phyloP scores from a whole-genome alignment of 1,284 basidiomycete genomes.

The Microbotryomycetes sp. region DNA sequence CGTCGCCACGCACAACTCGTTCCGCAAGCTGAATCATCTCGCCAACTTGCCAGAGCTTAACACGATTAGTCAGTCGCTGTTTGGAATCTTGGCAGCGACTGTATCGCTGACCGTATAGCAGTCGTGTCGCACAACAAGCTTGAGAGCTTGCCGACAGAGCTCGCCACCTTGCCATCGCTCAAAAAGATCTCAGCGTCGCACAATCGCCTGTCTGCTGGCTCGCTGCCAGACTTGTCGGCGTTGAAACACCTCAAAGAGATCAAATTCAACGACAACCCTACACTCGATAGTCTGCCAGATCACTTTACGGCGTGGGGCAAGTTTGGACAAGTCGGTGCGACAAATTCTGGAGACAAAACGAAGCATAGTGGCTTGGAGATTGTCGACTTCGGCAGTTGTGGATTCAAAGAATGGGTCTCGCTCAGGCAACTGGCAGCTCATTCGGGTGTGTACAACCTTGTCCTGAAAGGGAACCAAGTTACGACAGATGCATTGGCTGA shows the following conservation, averaged over 20 bases:
- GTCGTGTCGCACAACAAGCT: constrained; percentile 31
- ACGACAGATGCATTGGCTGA: constrained; percentile 15
- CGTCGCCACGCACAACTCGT: constrained; percentile 29
- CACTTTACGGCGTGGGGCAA: constrained; percentile 30
- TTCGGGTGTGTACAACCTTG: constrained; percentile 21
- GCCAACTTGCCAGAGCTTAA: constrained; percentile 23
- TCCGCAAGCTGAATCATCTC: constrained; percentile 16
- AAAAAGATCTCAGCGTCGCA: constrained; percentile 32
- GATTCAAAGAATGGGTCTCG: constrained; percentile 29
- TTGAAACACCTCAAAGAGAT: constrained; percentile 24
- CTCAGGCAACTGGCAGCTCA: constrained; percentile 23
- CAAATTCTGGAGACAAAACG: not conserved
- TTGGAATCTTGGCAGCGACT: not conserved
- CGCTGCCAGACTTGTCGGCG: constrained; percentile 23
- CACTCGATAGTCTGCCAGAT: constrained; percentile 10
- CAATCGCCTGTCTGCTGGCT: constrained; percentile 17
- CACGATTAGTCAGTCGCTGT: constrained; percentile 12
- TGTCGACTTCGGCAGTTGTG: constrained; percentile 26
- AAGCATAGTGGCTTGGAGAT: constrained; percentile 19
- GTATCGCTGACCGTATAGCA: not conserved
- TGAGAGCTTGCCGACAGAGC: constrained; percentile 18
- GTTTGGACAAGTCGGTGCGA: not conserved
- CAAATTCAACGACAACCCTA: constrained; percentile 21
- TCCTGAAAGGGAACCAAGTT: constrained; percentile 28
- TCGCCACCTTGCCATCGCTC: constrained; percentile 21